Evolutionary conservation across 2,329 filamentous ascomycete genomes (phyloP).

Genomic region (Tolypocladium ophioglossoides): DNA sequence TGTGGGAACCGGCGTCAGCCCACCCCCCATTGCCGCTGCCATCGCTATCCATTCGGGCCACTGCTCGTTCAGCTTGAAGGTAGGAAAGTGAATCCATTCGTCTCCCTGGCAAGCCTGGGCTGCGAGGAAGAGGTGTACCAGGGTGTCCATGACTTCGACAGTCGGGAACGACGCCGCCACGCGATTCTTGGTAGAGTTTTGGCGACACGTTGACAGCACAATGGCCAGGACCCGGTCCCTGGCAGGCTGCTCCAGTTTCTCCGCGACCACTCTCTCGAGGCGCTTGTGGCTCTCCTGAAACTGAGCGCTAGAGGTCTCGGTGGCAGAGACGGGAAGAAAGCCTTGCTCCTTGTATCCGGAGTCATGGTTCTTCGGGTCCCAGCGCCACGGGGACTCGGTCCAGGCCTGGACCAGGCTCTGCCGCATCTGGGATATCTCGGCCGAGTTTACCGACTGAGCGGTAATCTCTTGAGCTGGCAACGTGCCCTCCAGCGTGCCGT

Average conservation of each 20-base stretch:
- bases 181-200: constrained; percentile 34
- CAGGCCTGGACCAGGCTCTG: constrained; percentile 36
- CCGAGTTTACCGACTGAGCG: constrained; percentile 23
- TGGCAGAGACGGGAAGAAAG: constrained; percentile 31
- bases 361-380: constrained; percentile 33
- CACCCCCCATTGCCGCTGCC: constrained; percentile 51
- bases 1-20: constrained; percentile 43
- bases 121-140: constrained; percentile 50
- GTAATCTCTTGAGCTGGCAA: constrained; percentile 11
- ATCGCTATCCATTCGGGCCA: constrained; percentile 49
- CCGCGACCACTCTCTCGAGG: constrained; percentile 28
- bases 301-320: constrained; percentile 25
- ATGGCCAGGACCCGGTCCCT: constrained; percentile 55
- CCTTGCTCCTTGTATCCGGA: constrained; percentile 32
- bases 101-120: constrained; percentile 45
- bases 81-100: constrained; percentile 51
- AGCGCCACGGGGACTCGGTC: constrained; percentile 41
- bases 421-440: constrained; percentile 35
- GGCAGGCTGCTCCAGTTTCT: constrained; percentile 33
- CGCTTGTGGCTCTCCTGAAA: constrained; percentile 27
- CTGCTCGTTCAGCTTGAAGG: constrained; percentile 43
- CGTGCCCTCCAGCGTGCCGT: constrained; percentile 16
- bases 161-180: constrained; percentile 53
- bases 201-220: constrained; percentile 48
- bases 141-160: constrained; percentile 46